Evolutionary conservation across 441 rosid species (phyloP), one percentile per base, ranked within the genome.

Genomic region (Sinapis alba): DNA sequence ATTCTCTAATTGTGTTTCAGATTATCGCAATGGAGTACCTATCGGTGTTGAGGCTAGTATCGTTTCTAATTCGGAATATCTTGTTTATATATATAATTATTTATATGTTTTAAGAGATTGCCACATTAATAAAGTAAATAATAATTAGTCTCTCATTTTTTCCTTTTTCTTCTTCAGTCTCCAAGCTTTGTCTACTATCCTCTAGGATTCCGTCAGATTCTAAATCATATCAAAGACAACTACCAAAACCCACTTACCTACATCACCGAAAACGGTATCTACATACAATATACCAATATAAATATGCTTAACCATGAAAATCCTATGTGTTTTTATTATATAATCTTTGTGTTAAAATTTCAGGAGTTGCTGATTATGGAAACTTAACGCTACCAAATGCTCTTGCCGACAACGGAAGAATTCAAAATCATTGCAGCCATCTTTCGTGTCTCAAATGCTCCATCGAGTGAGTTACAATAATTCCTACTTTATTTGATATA

Each of bases 21-120:
- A 20, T n/a, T 19, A 68, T 23, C 60, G 78, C 12, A 20, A 81
- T 2, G 86, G 83, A 3, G 10, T 66, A 5, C 81, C 69, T 0
- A 76, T 84, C 24, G 84, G 87, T 7, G 65, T 66, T 10, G 12
- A 1, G 81, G 85, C 76, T 32, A 23, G 16, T n/a, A 36, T 63
- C 11, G n/a, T 16, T 26, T 7, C 8, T 2, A 30, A 0, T 62
- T 62, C 15, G 43, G 11, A 24, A 24, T 24, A 24, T 24, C 27
- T 24, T 24, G 27, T 24, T 24, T 24, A 24, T 24, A 24, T 24
- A 24, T 24, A 24, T 24, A 24, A 2, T 2, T 0, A 24, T 24
- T 3, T 24, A 2, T 0, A 3, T 24, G 4, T 4, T 32, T 32
- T 11, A 38, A 11, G 45, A 38, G 45, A 11, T 12, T 38, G n/a